Percentiles rank a stretch among this genome's conserved stretches.
phyloP scores from a whole-genome alignment of 306 rosid species.

The Amphicarpaea edgeworthii region DNA sequence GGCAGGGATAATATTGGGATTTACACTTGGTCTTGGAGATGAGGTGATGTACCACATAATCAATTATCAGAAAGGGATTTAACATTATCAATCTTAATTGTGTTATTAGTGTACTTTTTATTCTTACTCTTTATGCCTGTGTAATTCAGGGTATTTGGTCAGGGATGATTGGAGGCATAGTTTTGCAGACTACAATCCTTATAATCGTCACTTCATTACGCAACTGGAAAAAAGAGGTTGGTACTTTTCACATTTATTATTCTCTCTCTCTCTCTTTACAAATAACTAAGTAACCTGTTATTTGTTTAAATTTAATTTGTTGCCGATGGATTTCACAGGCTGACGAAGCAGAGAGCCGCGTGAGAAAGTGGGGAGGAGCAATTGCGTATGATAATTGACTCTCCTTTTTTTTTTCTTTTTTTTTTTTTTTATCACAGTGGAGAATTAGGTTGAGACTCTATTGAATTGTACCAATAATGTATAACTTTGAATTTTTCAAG shows the following conservation, averaged over 20 bases:
- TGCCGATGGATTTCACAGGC: conserved; percentile 61
- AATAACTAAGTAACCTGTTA: background rate
- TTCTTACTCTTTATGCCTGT: background rate
- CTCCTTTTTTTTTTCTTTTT: too few relatives aligned
- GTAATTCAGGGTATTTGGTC: conserved; percentile 78
- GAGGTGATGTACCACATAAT: conserved; percentile 52
- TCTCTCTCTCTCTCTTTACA: background rate
- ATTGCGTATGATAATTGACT: conserved; percentile 36
- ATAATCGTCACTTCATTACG: conserved; percentile 59
- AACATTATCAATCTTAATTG: too few relatives aligned
- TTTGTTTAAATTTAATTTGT: conserved; percentile 18
- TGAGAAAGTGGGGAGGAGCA: conserved; percentile 78
- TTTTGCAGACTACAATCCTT: conserved; percentile 72
- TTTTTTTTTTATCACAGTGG: background rate
- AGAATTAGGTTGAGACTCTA: background rate
- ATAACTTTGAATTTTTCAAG: background rate
- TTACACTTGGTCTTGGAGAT: conserved; percentile 62
- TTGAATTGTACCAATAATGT: background rate
- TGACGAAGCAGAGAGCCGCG: conserved; percentile 73
- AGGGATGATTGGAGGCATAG: conserved; percentile 82
- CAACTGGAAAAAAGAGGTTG: conserved; percentile 79
- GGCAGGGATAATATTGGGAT: conserved; percentile 76
- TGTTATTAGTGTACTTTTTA: background rate
- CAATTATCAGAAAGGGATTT: too few relatives aligned
- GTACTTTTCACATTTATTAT: background rate